Evolutionary conservation across 2,329 filamentous ascomycete species (phyloP), one percentile per base, ranked within the genome.

Genomic region (Botrytis sinoallii): DNA sequence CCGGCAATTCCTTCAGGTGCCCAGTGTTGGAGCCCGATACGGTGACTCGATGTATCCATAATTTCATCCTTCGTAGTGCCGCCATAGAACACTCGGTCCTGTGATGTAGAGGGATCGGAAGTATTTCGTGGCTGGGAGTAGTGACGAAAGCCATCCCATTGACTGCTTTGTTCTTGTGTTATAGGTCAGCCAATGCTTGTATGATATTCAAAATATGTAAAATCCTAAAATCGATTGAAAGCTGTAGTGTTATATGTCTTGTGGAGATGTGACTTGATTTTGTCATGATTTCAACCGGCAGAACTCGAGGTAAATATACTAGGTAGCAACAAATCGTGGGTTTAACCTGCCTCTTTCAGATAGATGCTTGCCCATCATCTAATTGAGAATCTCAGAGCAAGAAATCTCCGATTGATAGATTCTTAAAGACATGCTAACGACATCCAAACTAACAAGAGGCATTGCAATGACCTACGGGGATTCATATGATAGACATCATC

Each of bases 121-220:
- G 81, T 75, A 12, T 81, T 74, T 2, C 81, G 81, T 9, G 83
- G 83, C 74, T 83, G 83, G 8, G 83, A 85, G 70, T 86, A 87
- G 76, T 88, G 85, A 14, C 86, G 81, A 5, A 87, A 79, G 0
- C 85, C 86, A 77, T 87, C 85, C 85, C 86, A 87, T 74, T 87
- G 85, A 70, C 84, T 85, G 64, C 84, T 85, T 76, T 86, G 84
- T 74, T 87, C 77, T 79, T 79, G 32, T 57, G 3, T 7, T 18
- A 20, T 20, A 52, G 10, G 6, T 71, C 29, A 57, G 48, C 74
- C 44, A 63, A 46, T 22, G 44, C 8, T 16, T 40, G 4, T 38
- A 0, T 52, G 25, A 10, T 20, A 25, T 16, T 40, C 48, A 4
- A 32, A 29, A 9, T 29, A 22, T 38, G 6, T 10, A 16, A 16